Base-by-base conservation (phyloP, 345 rosid species). In the Fremontodendron californicum region DNA sequence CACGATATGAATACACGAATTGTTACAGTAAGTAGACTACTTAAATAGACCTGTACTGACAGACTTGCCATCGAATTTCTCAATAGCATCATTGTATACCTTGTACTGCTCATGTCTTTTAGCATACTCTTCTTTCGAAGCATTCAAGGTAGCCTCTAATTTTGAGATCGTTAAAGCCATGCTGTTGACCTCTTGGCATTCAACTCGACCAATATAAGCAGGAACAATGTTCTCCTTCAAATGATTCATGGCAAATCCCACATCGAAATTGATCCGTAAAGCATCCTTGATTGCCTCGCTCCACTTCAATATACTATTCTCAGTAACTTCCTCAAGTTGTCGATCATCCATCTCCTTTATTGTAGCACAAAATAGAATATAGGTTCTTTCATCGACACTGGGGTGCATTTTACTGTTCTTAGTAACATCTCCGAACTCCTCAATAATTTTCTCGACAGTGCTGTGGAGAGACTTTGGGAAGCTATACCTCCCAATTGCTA, bases 221-320 rank as follows among this genome's bases (percentile, higher is more conserved):
- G 11, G 18, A 25, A 63, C 37, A n/a, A 73, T 55, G 3, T 55
- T 73, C 13, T 25, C 6, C 62, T 23, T 73, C 66, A 73, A 29
- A 15, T 55, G 67, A 7, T 57, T 13, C 76, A 39, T 37, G 13
- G 76, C 66, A 23, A 57, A 73, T 11, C 6, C 13, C 2, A 39
- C 76, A 8, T 40, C 0, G 49, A 57, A 73, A 0, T 57, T 5
- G 1, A 73, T 37, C 27, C 8, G 31, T 46, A 55, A 7, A 6
- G 67, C 76, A 7, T 40, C 66, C n/a, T 57, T 73, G 67, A 73
- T 73, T 1, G 65, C 18, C 5, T 73, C 76, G 9, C 76, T 57
- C 76, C 76, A 73, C 39, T 37, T 73, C 21, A 73, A 1, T 31
- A 57, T 55, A 21, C 1, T 11, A 0, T 25, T 13, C 23, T 73